Evolutionary conservation across 352 stramenopile genomes (phyloP), one percentile per base, ranked within the genome.

Genomic region (Elongisporangium prolatum): DNA sequence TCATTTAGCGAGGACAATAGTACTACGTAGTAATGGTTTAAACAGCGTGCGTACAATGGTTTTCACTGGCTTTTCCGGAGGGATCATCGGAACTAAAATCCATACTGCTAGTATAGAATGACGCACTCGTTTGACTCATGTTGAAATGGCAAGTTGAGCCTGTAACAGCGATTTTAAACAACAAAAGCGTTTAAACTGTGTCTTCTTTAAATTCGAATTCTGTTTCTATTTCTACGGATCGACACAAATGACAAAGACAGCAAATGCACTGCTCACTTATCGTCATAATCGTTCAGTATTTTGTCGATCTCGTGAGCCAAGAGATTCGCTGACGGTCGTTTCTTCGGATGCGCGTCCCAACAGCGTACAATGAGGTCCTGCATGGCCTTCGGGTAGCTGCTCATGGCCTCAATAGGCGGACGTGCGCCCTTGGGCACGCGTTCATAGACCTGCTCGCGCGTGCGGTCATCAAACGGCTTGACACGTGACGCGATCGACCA

Each of bases 351-450:
- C 2, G 64, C 55, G 21, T 83, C 56, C 82, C 82, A 91, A 9
- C 72, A 67, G 50, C 68, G 60, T 16, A 84, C 49, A 24, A 91
- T 77, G n/a, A 91, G 67, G 18, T 80, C 56, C 61, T 84, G 77
- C 82, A 91, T 90, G 52, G 63, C 65, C 52, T 64, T 54, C 5
- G 82, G 82, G 55, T 81, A 91, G n/a, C 81, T 72, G 5, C 57
- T 63, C 75, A 91, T 88, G 17, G 59, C 67, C 4, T 66, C 58
- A 5, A 86, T 25, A 1, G 71, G 47, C n/a, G 82, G 82, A 1
- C 82, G 77, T 3, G 65, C 11, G 14, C 80, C 80, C 40, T 64
- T 44, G 11, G 77, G 80, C 16, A 91, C 73, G 48, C 73, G 55
- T 8, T 68, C 52, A 54, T 91, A 91, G 13, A 89, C 80, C 24